A percentile compares a stretch with the other conserved stretches of the same genome.
Evolutionary conservation across 2,329 filamentous ascomycete genomes (phyloP).

Genomic region (Ascochyta lentis): DNA sequence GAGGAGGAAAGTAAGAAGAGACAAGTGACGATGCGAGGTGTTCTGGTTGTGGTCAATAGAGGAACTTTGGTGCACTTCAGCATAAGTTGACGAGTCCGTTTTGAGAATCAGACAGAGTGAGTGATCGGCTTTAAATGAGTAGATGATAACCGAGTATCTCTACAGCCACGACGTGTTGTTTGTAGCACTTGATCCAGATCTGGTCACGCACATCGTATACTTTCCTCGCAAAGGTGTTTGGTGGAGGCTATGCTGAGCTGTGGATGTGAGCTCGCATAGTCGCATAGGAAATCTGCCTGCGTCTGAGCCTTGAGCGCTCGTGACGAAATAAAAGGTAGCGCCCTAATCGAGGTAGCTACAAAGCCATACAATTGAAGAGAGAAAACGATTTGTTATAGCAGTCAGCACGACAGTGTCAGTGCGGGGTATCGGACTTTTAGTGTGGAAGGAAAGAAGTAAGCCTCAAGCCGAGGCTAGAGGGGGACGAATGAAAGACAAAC

Average conservation of each 20-base stretch:
- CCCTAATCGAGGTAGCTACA: neutral
- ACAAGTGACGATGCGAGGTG: no score
- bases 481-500: neutral
- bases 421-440: constrained; percentile 10
- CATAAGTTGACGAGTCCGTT: neutral
- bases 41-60: neutral
- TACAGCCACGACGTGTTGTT: neutral
- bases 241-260: constrained; percentile 13
- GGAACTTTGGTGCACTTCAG: neutral
- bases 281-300: constrained; percentile 5
- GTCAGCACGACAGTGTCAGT: constrained; percentile 9
- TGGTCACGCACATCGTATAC: neutral
- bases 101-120: neutral
- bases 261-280: neutral
- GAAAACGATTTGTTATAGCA: neutral
- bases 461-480: neutral
- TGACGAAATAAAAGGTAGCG: neutral
- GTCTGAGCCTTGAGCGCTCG: neutral
- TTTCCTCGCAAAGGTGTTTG: neutral
- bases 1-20: neutral
- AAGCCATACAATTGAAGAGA: neutral
- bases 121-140: neutral
- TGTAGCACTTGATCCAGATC: neutral
- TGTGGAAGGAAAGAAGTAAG: neutral
- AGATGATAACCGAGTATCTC: neutral